These are phyloP conservation scores for Annulohypoxylon stygium DNA, from an alignment of 495 filamentous ascomycete genomes.

Conservation along the genomic window DNA sequence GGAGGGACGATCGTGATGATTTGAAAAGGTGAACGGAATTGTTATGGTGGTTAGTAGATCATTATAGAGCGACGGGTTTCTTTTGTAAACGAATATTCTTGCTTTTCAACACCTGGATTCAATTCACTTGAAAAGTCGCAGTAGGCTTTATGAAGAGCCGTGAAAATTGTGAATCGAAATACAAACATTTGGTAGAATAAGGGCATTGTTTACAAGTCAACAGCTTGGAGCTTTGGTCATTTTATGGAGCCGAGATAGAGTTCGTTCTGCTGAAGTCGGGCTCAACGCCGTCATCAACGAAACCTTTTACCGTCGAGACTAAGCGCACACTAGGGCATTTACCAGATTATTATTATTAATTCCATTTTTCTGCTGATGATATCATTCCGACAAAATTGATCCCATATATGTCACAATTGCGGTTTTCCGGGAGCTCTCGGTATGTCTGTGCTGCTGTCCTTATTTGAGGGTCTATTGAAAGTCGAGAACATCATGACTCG, in stretches of 20 bases:
- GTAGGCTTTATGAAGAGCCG: neutral
- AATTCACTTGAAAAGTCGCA: neutral
- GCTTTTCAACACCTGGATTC: too few relatives aligned
- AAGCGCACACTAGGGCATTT: neutral
- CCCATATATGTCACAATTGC: conserved; percentile 17
- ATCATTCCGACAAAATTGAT: neutral
- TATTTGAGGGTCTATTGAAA: neutral
- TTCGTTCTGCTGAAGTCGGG: neutral
- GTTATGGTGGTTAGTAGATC: neutral
- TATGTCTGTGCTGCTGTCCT: neutral
- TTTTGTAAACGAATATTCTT: neutral
- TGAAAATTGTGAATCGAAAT: neutral
- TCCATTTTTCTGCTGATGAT: conserved; percentile 8
- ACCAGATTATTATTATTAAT: neutral
- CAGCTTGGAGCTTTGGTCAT: neutral
- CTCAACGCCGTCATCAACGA: neutral
- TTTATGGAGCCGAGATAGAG: neutral
- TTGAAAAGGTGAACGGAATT: neutral
- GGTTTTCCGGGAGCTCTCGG: neutral
- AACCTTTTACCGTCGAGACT: neutral
- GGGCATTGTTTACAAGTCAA: neutral
- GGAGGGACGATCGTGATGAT: neutral
- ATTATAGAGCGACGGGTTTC: neutral
- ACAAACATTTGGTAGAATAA: neutral
- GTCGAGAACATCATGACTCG: neutral